These are phyloP conservation scores for Dothidotthia symphoricarpi DNA, from an alignment of 2,329 filamentous ascomycete genomes.

Conservation along the genomic window DNA sequence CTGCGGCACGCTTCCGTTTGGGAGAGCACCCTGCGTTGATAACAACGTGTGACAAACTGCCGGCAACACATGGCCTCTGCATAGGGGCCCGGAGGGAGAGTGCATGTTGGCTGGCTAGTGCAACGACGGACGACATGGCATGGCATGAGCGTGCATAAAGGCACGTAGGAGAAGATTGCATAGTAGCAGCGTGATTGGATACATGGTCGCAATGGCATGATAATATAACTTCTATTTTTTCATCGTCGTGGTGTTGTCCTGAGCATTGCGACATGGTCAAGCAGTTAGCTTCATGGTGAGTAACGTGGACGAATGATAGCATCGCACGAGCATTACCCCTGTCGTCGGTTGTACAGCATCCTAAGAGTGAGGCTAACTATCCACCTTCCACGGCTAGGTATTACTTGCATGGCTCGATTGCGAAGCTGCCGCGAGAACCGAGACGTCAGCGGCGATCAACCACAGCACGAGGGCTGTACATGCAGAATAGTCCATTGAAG, in stretches of 20 bases:
- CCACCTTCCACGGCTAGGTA: conserved; percentile 27
- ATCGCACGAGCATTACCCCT: conserved; percentile 17
- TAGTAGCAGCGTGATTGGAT: conserved; percentile 13
- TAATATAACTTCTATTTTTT: conserved; percentile 15
- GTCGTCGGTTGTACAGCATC: conserved; percentile 20
- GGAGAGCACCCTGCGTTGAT: conserved; percentile 13
- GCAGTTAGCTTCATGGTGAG: conserved; percentile 24
- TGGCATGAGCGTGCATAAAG: conserved; percentile 14
- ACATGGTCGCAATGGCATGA: conserved; percentile 9
- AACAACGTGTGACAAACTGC: conserved; percentile 10
- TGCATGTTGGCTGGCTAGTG: conserved; percentile 12
- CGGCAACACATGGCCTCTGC: conserved; percentile 7
- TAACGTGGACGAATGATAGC: conserved; percentile 39
- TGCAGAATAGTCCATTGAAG: conserved; percentile 19
- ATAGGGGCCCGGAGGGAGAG: conserved; percentile 2
- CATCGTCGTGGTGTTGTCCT: conserved; percentile 11
- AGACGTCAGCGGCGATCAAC: conserved; percentile 15
- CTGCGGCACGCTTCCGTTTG: conserved; percentile 21
- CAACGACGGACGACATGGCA: conserved; percentile 6
- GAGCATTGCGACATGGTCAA: conserved; percentile 17
- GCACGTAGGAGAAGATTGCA: conserved; percentile 11
- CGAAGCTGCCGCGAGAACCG: conserved; percentile 21
- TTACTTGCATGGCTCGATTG: too few relatives aligned
- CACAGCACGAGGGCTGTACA: conserved; percentile 18
- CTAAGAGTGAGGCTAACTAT: conserved; percentile 35